Evolutionary conservation across 2,329 filamentous ascomycete genomes (phyloP).

Genomic region (Cytospora schulzeri): DNA sequence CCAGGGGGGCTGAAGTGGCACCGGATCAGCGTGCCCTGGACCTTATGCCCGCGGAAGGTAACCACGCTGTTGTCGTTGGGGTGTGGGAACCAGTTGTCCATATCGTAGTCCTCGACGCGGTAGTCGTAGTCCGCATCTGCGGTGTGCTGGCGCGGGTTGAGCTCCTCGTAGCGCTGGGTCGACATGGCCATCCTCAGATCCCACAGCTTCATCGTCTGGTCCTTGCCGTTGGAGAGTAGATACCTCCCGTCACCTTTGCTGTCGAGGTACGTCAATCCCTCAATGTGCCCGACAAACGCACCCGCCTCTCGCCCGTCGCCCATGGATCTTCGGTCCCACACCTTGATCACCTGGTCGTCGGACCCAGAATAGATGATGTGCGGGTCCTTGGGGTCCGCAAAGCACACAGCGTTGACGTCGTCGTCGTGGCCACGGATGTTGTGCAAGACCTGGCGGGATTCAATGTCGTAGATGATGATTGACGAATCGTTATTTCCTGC

Average conservation of each 20-base stretch:
- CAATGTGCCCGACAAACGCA: constrained; percentile 67
- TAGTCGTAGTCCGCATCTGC: constrained; percentile 70
- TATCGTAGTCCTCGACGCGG: constrained; percentile 67
- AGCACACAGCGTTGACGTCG: constrained; percentile 96
- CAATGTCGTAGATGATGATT: constrained; percentile 91
- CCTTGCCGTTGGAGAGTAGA: constrained; percentile 90
- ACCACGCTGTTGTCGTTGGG: constrained; percentile 88
- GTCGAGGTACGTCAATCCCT: constrained; percentile 70
- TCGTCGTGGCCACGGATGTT: constrained; percentile 77
- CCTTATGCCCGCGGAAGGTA: constrained; percentile 87
- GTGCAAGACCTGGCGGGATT: constrained; percentile 74
- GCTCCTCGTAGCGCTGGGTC: constrained; percentile 61
- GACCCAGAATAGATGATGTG: constrained; percentile 96
- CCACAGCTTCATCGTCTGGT: constrained; percentile 98
- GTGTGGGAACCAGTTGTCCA: constrained; percentile 69
- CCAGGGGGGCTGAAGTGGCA: constrained; percentile 91
- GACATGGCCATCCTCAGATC: constrained; percentile 88
- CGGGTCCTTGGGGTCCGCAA: constrained; percentile 83
- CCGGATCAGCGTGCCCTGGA: constrained; percentile 86
- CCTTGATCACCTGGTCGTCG: constrained; percentile 90
- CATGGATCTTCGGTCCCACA: constrained; percentile 95
- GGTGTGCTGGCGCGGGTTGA: constrained; percentile 58
- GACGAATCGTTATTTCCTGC: constrained; percentile 80
- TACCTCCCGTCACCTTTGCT: constrained; percentile 75
- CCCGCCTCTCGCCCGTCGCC: constrained; percentile 74